Conservation (phyloP, 2,329 filamentous ascomycete species). For the Ilyonectria destructans region DNA sequence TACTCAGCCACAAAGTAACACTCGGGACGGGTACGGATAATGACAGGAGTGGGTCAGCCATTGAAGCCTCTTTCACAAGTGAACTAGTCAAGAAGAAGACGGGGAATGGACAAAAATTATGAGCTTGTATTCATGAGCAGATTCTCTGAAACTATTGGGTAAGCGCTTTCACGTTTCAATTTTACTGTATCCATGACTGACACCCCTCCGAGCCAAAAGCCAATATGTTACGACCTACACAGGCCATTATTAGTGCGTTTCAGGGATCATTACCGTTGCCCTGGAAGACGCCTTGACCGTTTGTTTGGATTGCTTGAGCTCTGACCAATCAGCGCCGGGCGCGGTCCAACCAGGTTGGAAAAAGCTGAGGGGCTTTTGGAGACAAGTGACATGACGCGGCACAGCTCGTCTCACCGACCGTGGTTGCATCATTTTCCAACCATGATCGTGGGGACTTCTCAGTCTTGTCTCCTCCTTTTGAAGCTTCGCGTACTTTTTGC, state of each 20-base stretch:
- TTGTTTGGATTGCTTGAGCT: conserved; percentile 39
- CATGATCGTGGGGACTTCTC: conserved; percentile 32
- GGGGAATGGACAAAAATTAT: too few species aligned
- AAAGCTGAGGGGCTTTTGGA: conserved; percentile 46
- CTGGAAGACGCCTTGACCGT: conserved; percentile 38
- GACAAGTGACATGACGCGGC: conserved; percentile 38
- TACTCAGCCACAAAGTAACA: too few species aligned
- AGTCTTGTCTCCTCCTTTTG: conserved; percentile 19
- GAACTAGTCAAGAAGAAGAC: too few species aligned
- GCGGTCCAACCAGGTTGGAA: conserved; percentile 33
- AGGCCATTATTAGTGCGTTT: conserved; percentile 2
- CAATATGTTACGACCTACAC: background rate
- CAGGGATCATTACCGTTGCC: conserved; percentile 32
- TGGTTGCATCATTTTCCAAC: conserved; percentile 17
- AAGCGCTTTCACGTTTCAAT: too few species aligned
- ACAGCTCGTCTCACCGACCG: conserved; percentile 17
- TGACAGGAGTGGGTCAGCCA: too few species aligned
- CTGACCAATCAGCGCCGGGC: conserved; percentile 41
- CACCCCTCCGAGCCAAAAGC: background rate
- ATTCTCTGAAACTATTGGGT: too few species aligned
- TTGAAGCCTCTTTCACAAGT: too few species aligned
- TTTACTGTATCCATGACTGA: too few species aligned
- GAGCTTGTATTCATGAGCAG: too few species aligned
- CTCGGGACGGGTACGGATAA: too few species aligned
- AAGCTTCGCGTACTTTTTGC: conserved; percentile 22